Evolutionary conservation across 257 asterid species (phyloP).

Genomic region (Penstemon eatonii): DNA sequence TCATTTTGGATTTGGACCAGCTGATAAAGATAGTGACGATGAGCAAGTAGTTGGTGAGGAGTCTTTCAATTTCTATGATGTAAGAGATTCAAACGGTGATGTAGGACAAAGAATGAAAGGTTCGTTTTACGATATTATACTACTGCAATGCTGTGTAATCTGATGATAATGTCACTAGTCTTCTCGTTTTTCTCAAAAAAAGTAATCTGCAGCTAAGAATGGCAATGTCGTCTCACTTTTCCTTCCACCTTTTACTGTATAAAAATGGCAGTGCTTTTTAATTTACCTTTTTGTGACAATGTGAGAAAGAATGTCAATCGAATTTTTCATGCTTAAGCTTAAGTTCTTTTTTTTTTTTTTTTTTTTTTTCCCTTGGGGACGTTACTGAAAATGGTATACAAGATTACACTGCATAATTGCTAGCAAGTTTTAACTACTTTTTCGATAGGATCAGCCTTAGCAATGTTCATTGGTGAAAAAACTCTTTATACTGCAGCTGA

Average conservation of each 20-base stretch:
- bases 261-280: background rate
- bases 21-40: slow-evolving; percentile 38
- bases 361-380: background rate
- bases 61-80: slow-evolving; percentile 28
- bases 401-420: background rate
- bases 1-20: slow-evolving; percentile 51
- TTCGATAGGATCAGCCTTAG: slow-evolving; percentile 1
- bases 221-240: background rate
- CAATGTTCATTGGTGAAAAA: background rate
- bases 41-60: slow-evolving; percentile 43
- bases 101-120: slow-evolving; percentile 49
- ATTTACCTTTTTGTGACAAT: background rate
- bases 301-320: background rate
- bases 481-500: slow-evolving; percentile 2
- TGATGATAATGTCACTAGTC: background rate
- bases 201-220: background rate
- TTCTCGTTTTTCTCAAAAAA: slow-evolving; percentile 3
- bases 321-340: slow-evolving; percentile 12
- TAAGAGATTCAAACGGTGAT: slow-evolving; percentile 32
- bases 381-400: background rate
- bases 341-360: background rate
- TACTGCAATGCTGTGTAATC: slow-evolving; percentile 27
- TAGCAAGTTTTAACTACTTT: background rate
- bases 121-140: slow-evolving; percentile 27
- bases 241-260: slow-evolving; percentile 8